These are phyloP conservation scores for Naganishia cerealis DNA, from an alignment of 1,284 basidiomycete species.

Conservation along the genomic window DNA sequence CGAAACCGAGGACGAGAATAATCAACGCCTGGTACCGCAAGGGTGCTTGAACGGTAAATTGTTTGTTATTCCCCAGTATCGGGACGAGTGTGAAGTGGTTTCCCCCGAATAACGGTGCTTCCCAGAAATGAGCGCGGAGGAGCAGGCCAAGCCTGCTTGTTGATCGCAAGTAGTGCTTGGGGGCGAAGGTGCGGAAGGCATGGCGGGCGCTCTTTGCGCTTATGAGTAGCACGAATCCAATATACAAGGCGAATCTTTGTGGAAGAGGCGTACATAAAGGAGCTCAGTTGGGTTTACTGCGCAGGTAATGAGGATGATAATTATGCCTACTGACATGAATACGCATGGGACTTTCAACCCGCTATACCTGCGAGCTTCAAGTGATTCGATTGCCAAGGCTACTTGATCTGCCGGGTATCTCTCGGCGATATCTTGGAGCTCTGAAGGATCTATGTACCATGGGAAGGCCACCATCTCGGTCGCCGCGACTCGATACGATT, in stretches of 20 bases:
- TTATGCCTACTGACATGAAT: slow-evolving; percentile 7
- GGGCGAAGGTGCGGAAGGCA: background rate
- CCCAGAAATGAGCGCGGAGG: slow-evolving; percentile 11
- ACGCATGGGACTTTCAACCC: background rate
- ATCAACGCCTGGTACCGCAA: slow-evolving; percentile 19
- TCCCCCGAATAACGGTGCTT: background rate
- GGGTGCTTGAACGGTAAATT: slow-evolving; percentile 11
- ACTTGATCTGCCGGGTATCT: background rate
- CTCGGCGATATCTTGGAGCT: background rate
- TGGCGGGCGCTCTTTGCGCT: background rate
- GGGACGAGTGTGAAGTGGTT: slow-evolving; percentile 10
- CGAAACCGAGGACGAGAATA: background rate
- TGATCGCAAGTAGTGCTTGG: background rate
- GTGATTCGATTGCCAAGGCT: background rate
- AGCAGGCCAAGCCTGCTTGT: background rate
- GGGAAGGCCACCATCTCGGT: background rate
- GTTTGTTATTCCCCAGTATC: slow-evolving; percentile 3
- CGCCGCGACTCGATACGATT: background rate
- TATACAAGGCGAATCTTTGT: background rate
- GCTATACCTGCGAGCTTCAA: slow-evolving; percentile 2
- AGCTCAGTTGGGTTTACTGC: background rate
- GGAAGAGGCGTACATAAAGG: background rate
- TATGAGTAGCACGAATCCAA: background rate
- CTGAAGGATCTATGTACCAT: background rate
- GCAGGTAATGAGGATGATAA: background rate